Evolutionary conservation across 805 yeast genomes (phyloP), one percentile per base, ranked within the genome.

Genomic region (Starmera pachycereana): DNA sequence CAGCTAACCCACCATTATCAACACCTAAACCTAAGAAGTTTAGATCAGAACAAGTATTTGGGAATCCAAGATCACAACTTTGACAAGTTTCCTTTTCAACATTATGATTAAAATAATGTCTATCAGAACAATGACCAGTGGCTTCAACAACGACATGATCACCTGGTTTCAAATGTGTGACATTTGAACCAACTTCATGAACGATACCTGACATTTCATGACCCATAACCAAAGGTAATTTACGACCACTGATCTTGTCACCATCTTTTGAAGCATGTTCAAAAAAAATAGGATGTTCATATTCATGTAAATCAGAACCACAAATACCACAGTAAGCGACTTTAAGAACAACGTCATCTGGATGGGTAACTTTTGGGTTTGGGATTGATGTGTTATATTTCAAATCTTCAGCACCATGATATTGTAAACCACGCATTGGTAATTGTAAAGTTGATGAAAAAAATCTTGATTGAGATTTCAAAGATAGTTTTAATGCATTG

Each of bases 181-280:
- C 80, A 43, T 66, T 60, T 27, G 61, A 60, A 43, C 80, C 80
- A 50, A 67, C 58, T 22, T 63, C 74, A 36, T 72, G 74, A 40
- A 74, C 79, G 18, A 69, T 66, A 51, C 80, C 79, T 30, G 76
- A 74, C 59, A 78, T 76, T 56, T 74, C 80, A 57, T 74, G 80
- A 43, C 80, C 80, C 36, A 78, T 71, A 16, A 74, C 76, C 47
- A 74, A 58, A n/a, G 80, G 80, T 44, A 74, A 60, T 39, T 71
- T 72, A 39, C 50, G 48, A 14, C 58, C 57, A 22, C 50, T 44
- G 42, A 54, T 51, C 33, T 42, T 46, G 32, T 54, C 58, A 33
- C 58, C 58, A 2, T 32, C 30, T 44, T 62, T 58, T 18, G 66
- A 64, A 33, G 57, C 65, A 43, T 67, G 63, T n/a, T 70, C 70